Conservation (phyloP, 805 yeast genomes). For the Wickerhamomyces pijperi region DNA sequence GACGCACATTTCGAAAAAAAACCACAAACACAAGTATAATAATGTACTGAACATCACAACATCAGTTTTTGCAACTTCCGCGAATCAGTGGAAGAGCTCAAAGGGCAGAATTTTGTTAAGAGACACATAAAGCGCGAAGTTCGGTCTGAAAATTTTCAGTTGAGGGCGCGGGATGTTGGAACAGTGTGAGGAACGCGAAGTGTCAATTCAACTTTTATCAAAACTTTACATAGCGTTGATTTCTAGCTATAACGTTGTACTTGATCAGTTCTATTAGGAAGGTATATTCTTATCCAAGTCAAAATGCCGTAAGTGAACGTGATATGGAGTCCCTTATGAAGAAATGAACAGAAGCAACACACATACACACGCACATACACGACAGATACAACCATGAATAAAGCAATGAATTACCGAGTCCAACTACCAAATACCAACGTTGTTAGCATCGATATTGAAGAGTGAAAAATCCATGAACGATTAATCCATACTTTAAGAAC, state of each 20-base stretch:
- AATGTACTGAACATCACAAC: too few relatives aligned
- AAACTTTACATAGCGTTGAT: not conserved
- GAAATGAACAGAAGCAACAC: not conserved
- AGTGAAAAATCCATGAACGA: too few relatives aligned
- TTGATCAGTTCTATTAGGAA: not conserved
- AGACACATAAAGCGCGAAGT: not conserved
- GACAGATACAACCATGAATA: too few relatives aligned
- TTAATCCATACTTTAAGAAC: too few relatives aligned
- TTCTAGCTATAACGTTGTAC: not conserved
- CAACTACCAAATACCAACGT: too few relatives aligned
- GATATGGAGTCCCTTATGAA: not conserved
- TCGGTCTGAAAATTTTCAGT: not conserved
- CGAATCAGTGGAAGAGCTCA: too few relatives aligned
- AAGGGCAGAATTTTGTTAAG: not conserved
- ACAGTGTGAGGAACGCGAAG: not conserved
- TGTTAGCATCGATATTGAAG: too few relatives aligned
- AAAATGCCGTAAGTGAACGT: conserved; percentile 14
- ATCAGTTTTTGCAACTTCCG: too few relatives aligned
- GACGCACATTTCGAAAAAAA: too few relatives aligned
- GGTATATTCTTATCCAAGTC: conserved; percentile 1
- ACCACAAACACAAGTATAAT: too few relatives aligned
- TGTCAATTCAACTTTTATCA: not conserved
- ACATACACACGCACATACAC: not conserved
- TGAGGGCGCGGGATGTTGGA: not conserved
- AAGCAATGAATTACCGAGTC: too few relatives aligned